A percentile compares a stretch with the other conserved stretches of the same genome.
Evolutionary conservation across 1,284 basidiomycete genomes (phyloP).

Genomic region (Leccinum variabile): DNA sequence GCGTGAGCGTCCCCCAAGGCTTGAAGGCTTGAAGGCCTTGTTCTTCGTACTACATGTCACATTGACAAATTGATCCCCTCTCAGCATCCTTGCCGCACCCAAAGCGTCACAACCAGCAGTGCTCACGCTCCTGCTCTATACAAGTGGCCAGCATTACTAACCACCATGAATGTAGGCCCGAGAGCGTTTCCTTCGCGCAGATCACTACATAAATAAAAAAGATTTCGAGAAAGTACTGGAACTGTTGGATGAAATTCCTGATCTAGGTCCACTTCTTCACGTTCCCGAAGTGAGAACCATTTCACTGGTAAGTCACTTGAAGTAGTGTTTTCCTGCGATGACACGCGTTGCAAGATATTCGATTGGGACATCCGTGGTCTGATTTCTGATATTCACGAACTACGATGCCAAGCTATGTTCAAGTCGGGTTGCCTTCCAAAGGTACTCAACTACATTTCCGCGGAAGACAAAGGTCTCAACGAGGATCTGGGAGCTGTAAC

Average conservation of each 20-base stretch:
- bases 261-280: slow-evolving; percentile 10
- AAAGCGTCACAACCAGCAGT: slow-evolving; percentile 11
- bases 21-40: background rate
- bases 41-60: background rate
- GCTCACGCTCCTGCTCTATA: slow-evolving; percentile 23
- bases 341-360: slow-evolving; percentile 12
- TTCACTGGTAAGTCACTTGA: slow-evolving; percentile 5
- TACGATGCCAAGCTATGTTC: background rate
- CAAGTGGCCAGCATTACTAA: background rate
- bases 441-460: background rate
- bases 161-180: background rate
- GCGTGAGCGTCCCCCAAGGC: slow-evolving; percentile 5
- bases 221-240: background rate
- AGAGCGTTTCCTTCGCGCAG: background rate
- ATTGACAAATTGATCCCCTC: background rate
- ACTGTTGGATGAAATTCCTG: background rate
- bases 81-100: slow-evolving; percentile 15
- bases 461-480: background rate
- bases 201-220: background rate
- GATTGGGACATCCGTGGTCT: slow-evolving; percentile 7
- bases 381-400: background rate
- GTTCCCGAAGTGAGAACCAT: slow-evolving; percentile 1
- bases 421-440: background rate
- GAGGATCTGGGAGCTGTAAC: background rate
- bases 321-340: background rate